Evolutionary conservation across 2,329 filamentous ascomycete species (phyloP).

Genomic region (Fusarium sp.): DNA sequence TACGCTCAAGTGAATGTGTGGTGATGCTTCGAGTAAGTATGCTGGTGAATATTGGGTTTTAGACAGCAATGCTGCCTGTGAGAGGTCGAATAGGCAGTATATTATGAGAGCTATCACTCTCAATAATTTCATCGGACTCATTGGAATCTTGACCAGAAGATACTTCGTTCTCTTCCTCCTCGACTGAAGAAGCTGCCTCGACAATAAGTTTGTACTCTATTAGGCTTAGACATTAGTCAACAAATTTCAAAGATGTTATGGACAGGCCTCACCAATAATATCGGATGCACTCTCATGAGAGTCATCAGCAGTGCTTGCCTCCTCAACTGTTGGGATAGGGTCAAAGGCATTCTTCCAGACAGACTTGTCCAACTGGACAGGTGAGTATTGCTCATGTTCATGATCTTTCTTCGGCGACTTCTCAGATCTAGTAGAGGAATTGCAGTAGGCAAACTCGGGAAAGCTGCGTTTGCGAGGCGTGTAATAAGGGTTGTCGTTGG

Average conservation of each 20-base stretch:
- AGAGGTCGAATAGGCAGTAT: background rate
- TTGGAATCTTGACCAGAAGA: conserved; percentile 17
- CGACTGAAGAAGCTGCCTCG: conserved; percentile 25
- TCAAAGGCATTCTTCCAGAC: conserved; percentile 42
- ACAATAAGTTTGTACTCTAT: conserved; percentile 41
- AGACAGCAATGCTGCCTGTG: background rate
- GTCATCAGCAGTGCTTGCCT: conserved; percentile 46
- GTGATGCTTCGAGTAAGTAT: background rate
- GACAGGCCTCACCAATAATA: conserved; percentile 48
- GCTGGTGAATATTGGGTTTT: background rate
- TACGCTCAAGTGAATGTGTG: background rate
- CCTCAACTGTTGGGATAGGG: conserved; percentile 51
- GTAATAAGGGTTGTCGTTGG: conserved; percentile 53
- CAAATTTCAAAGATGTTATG: background rate
- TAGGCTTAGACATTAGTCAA: conserved; percentile 13
- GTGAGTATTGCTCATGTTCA: background rate
- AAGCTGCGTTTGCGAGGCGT: conserved; percentile 43
- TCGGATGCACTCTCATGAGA: conserved; percentile 41
- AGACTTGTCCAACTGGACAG: conserved; percentile 15
- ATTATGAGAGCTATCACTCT: conserved; percentile 6
- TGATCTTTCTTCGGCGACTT: conserved; percentile 10
- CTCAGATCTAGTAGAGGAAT: conserved; percentile 21
- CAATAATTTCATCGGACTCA: conserved; percentile 22
- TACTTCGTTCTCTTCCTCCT: conserved; percentile 4
- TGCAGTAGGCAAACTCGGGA: conserved; percentile 18